Evolutionary conservation across 2,329 filamentous ascomycete species (phyloP).

Genomic region (Fusarium vanettenii): DNA sequence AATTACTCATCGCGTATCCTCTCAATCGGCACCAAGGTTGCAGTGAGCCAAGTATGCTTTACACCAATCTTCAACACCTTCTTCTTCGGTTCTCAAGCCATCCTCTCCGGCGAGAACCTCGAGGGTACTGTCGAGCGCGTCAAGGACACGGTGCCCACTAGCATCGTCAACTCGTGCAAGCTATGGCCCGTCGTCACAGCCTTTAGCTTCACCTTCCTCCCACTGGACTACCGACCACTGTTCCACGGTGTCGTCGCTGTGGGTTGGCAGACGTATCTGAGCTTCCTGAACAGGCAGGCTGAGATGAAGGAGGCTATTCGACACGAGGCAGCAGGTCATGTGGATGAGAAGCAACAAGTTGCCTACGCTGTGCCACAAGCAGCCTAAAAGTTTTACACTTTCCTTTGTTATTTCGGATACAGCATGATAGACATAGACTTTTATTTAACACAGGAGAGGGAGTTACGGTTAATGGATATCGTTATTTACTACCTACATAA

Average conservation of each 20-base stretch:
- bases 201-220: slow-evolving; percentile 86
- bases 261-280: slow-evolving; percentile 93
- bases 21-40: slow-evolving; percentile 80
- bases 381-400: slow-evolving; percentile 3
- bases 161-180: slow-evolving; percentile 83
- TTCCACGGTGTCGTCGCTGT: slow-evolving; percentile 85
- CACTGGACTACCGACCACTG: slow-evolving; percentile 81
- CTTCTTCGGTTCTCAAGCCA: slow-evolving; percentile 84
- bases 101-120: slow-evolving; percentile 75
- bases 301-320: slow-evolving; percentile 55
- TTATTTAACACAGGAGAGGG: background rate
- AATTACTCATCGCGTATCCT: slow-evolving; percentile 81
- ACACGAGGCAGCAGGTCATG: background rate
- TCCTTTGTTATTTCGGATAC: background rate
- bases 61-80: slow-evolving; percentile 86
- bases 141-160: slow-evolving; percentile 79
- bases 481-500: background rate
- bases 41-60: slow-evolving; percentile 82
- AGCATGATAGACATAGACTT: slow-evolving; percentile 9
- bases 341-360: background rate
- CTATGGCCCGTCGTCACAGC: slow-evolving; percentile 90
- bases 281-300: slow-evolving; percentile 79
- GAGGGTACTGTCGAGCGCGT: slow-evolving; percentile 77
- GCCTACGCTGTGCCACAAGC: slow-evolving; percentile 7
- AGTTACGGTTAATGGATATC: background rate